These are phyloP conservation scores for Aspergillus bridgeri DNA, from an alignment of 495 filamentous ascomycete species.

Conservation along the genomic window DNA sequence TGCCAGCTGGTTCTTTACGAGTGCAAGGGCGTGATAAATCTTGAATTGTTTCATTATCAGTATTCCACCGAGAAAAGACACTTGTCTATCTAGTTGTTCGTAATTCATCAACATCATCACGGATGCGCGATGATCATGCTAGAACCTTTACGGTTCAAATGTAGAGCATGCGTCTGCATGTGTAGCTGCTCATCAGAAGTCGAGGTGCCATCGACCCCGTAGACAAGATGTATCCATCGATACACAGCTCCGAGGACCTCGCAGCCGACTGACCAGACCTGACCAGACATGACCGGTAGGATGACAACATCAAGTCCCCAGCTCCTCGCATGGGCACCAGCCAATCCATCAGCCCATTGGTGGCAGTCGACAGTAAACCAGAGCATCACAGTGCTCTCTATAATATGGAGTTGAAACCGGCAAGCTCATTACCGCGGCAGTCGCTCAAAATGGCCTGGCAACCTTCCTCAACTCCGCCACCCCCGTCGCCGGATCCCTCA, in stretches of 20 bases:
- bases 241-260: neutral
- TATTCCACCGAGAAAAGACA: neutral
- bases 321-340: too few species aligned
- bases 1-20: too few species aligned
- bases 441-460: slow-evolving; percentile 77
- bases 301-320: too few species aligned
- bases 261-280: too few species aligned
- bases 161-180: neutral
- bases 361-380: neutral
- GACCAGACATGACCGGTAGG: neutral
- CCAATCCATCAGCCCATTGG: neutral
- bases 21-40: neutral
- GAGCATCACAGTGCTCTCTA: neutral
- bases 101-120: neutral
- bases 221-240: neutral
- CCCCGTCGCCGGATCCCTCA: slow-evolving; percentile 79
- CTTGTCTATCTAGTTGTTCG: neutral
- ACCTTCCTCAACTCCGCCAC: slow-evolving; percentile 81
- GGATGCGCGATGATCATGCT: neutral
- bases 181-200: neutral
- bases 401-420: neutral
- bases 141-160: neutral
- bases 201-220: neutral
- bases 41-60: neutral
- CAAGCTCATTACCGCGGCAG: neutral